Percentiles rank a stretch among this genome's conserved stretches.
phyloP scores from a whole-genome alignment of 140 eudicot genomes.

The Cichorium intybus region DNA sequence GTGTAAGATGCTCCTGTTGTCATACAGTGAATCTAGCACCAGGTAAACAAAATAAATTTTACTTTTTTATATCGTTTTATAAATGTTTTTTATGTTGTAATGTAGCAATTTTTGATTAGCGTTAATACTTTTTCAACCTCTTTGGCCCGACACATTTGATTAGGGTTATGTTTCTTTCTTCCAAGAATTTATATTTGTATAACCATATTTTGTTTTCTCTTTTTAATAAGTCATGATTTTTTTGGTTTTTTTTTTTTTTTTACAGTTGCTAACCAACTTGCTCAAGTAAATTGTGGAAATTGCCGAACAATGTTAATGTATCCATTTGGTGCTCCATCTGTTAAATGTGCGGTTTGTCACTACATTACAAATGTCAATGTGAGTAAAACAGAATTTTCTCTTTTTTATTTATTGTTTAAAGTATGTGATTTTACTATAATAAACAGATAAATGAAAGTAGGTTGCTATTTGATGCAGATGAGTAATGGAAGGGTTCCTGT shows the following conservation, averaged over 20 bases:
- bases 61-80: too few relatives aligned
- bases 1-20: slow-evolving; percentile 96
- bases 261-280: slow-evolving; percentile 55
- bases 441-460: too few relatives aligned
- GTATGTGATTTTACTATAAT: too few relatives aligned
- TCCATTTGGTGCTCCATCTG: slow-evolving; percentile 95
- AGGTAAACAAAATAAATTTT: too few relatives aligned
- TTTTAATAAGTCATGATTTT: background rate
- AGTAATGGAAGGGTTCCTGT: slow-evolving; percentile 52
- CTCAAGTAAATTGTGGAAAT: slow-evolving; percentile 89
- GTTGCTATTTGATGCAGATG: slow-evolving; percentile 29
- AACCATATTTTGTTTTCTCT: background rate
- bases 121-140: too few relatives aligned
- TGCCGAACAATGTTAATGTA: slow-evolving; percentile 81
- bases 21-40: slow-evolving; percentile 79
- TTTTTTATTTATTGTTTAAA: background rate
- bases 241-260: background rate
- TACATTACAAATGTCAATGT: slow-evolving; percentile 79
- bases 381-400: slow-evolving; percentile 29
- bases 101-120: too few relatives aligned
- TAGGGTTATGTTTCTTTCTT: too few relatives aligned
- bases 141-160: too few relatives aligned
- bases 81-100: too few relatives aligned
- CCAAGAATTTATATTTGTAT: too few relatives aligned
- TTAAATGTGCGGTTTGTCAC: slow-evolving; percentile 92